Evolutionary conservation across 2,329 filamentous ascomycete genomes (phyloP).

Genomic region (Juglanconis sp.): DNA sequence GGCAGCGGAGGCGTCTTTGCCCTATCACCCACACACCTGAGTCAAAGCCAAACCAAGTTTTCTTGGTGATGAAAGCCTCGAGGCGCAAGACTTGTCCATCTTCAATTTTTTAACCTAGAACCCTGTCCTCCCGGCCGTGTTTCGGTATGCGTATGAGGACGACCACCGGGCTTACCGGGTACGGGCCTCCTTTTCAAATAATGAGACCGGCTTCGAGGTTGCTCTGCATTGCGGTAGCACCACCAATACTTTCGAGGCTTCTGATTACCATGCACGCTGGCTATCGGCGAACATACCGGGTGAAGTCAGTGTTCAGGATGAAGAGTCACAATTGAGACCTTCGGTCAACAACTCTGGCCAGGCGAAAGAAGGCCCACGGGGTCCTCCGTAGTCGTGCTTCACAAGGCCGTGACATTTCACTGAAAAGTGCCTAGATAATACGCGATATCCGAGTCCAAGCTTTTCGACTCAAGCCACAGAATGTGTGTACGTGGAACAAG

Average conservation of each 20-base stretch:
- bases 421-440: background rate
- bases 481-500: background rate
- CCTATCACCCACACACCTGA: background rate
- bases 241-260: background rate
- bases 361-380: background rate
- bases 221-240: background rate
- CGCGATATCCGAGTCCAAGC: background rate
- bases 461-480: background rate
- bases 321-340: background rate
- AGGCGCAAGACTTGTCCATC: background rate
- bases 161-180: background rate
- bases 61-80: background rate
- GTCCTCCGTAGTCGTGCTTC: background rate
- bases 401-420: slow-evolving; percentile 6
- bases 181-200: background rate
- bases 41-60: background rate
- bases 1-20: background rate
- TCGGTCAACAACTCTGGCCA: background rate
- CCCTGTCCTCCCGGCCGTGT: slow-evolving; percentile 7
- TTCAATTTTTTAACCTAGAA: slow-evolving; percentile 8
- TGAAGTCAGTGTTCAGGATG: background rate
- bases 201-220: background rate
- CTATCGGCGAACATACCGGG: background rate
- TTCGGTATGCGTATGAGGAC: slow-evolving; percentile 4
- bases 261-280: background rate